phyloP scores from a whole-genome alignment of 805 yeast species.

The Brettanomyces anomalus region DNA sequence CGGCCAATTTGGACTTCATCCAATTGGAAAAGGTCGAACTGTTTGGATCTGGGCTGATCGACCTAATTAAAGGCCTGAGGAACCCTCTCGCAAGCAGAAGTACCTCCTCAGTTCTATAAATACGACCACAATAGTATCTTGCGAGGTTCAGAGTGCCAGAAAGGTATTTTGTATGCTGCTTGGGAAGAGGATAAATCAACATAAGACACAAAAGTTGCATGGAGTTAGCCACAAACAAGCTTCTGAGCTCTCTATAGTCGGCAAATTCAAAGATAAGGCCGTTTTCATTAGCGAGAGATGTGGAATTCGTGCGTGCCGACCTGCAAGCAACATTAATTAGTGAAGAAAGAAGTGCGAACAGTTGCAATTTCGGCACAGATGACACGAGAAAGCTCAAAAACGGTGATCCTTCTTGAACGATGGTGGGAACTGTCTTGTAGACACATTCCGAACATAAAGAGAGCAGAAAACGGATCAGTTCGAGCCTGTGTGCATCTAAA shows the following conservation, averaged over 20 bases:
- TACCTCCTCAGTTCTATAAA: conserved; percentile 49
- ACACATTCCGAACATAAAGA: conserved; percentile 54
- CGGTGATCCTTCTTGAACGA: conserved; percentile 47
- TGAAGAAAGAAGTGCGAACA: conserved; percentile 53
- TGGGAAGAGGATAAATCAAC: conserved; percentile 57
- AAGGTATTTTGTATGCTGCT: conserved; percentile 19
- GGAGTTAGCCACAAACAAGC: conserved; percentile 41
- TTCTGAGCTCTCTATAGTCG: conserved; percentile 32
- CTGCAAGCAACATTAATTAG: conserved; percentile 56
- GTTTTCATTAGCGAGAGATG: conserved; percentile 26
- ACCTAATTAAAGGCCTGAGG: conserved; percentile 36
- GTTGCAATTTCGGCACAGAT: conserved; percentile 38
- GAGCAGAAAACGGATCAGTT: conserved; percentile 52
- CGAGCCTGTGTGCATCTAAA: conserved; percentile 58
- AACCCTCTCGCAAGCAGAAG: conserved; percentile 39
- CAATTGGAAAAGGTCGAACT: conserved; percentile 17
- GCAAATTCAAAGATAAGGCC: conserved; percentile 30
- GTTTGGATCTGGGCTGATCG: conserved; percentile 23
- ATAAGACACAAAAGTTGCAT: conserved; percentile 54
- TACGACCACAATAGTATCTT: conserved; percentile 40
- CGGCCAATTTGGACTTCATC: conserved; percentile 15
- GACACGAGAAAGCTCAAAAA: conserved; percentile 49
- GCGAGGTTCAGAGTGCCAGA: conserved; percentile 30
- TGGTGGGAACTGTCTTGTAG: conserved; percentile 35
- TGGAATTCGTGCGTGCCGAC: conserved; percentile 28